Conservation (phyloP, 495 filamentous ascomycete genomes). For the Xylaria flabelliformis region DNA sequence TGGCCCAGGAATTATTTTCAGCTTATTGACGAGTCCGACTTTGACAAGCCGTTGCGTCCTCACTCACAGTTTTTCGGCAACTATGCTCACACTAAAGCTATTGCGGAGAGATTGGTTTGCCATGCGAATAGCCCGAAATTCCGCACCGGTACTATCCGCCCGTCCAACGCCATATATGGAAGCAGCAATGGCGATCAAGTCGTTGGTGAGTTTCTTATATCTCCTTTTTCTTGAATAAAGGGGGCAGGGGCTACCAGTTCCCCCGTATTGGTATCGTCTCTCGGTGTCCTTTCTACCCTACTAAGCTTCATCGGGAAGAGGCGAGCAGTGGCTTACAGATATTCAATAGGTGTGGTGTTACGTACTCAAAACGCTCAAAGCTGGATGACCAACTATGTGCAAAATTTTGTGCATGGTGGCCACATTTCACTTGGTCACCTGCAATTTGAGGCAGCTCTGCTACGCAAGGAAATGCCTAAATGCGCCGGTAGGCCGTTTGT, state of each 20-base stretch:
- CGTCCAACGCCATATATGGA: conserved; percentile 65
- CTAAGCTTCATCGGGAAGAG: not conserved
- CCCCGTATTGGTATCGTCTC: not conserved
- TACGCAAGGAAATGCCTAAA: conserved; percentile 41
- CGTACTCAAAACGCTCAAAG: conserved; percentile 33
- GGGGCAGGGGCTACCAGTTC: not conserved
- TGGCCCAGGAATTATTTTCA: conserved; percentile 51
- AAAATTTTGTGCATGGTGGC: conserved; percentile 62
- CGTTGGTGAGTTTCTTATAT: conserved; percentile 36
- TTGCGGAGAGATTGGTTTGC: conserved; percentile 59
- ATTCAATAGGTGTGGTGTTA: conserved; percentile 18
- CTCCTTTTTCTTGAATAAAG: not conserved
- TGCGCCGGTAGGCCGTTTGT: conserved; percentile 53
- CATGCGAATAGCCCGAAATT: conserved; percentile 54
- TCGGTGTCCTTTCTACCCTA: not conserved
- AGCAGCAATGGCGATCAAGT: conserved; percentile 51
- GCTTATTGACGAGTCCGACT: conserved; percentile 53
- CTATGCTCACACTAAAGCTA: conserved; percentile 60
- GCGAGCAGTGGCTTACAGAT: not conserved
- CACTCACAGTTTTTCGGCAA: conserved; percentile 62
- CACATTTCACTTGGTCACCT: conserved; percentile 65
- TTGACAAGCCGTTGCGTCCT: conserved; percentile 49
- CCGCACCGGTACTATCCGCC: conserved; percentile 63
- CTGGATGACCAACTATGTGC: conserved; percentile 57
- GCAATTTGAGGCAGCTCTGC: conserved; percentile 61